Evolutionary conservation across 306 rosid species (phyloP), one percentile per base, ranked within the genome.

Genomic region (Medicago arabica): DNA sequence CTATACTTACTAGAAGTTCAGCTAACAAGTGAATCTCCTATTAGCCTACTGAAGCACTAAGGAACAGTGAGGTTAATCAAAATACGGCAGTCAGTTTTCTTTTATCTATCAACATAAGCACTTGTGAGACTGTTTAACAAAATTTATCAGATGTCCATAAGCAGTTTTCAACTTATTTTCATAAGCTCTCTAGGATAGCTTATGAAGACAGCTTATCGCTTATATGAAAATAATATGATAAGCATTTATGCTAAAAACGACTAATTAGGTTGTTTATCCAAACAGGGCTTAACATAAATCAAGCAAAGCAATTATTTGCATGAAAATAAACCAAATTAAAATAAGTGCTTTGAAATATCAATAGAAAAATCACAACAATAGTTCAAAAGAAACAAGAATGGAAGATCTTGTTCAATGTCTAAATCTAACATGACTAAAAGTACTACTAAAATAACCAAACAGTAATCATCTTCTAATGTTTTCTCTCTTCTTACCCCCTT

Each of bases 301-400:
- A 38, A 67, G 73, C 55, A 61, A 74, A 72, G 7, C 21, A 75
- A 5, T 31, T 54, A 46, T 28, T 41, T 36, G n/a, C 19, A 71
- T 57, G 75, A 64, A 71, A 78, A 57, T 51, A 46, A 53, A 67
- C 51, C 16, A 70, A 60, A 68, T 46, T 9, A 9, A 10, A 44
- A 80, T 18, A 36, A 25, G 8, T 13, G 39, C 54, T 72, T 40
- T 55, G 25, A 65, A 68, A 65, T 57, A 75, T 62, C 69, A 19
- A 51, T 44, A 51, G 64, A 63, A 59, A 71, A 71, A 61, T 40
- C 74, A 63, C 63, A 69, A 51, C 55, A 69, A 34, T 57, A 16
- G 76, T 67, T 70, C 72, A 71, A 75, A 81, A 51, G 67, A 80
- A 83, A 67, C 76, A 9, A 44, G 4, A 75, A 77, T 25, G 55